Evolutionary conservation across 345 rosid genomes (phyloP), one percentile per base, ranked within the genome.

Genomic region (Sisymbrium irio): DNA sequence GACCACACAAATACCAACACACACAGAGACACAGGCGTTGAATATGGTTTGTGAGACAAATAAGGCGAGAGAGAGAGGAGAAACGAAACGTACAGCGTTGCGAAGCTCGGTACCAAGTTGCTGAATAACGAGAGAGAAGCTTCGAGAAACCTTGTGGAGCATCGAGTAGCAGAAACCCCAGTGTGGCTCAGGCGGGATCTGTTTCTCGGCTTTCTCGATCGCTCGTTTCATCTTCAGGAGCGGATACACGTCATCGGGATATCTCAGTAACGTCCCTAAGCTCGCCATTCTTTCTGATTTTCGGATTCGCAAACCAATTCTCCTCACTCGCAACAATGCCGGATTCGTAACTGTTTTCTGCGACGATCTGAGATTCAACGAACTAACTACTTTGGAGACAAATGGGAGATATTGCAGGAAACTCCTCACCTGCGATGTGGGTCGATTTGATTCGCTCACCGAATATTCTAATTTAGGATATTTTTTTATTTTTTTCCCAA

Each of bases 221-320:
- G 93, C 99, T 83, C 85, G 78, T 78, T 84, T 88, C 74, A 92
- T 85, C 83, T 89, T 96, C 86, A 96, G 27, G 4, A 92, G 79
- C n/a, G 98, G 94, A 78, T 81, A 96, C n/a, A 96, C 61, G 50
- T 92, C 98, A 80, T 88, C 87, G 0, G 99, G 99, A 76, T 89
- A 84, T 75, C 72, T 96, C 84, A 96, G 58, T 0, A 90, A 58
- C 75, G 86, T 87, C 6, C 84, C 84, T 71, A 90, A 79, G 59
- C 82, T 86, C 84, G 87, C 94, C 99, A 90, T 95, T 79, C 46
- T 41, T 67, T 37, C 6, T 20, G 30, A 6, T n/a, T n/a, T n/a
- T n/a, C n/a, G n/a, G n/a, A 18, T 19, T 51, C 27, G 36, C 64
- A 56, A 41, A 9, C 67, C 9, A 10, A 35, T 9, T 35, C 37